phyloP scores from a whole-genome alignment of 345 rosid species.

The Gossypium sturtianum region DNA sequence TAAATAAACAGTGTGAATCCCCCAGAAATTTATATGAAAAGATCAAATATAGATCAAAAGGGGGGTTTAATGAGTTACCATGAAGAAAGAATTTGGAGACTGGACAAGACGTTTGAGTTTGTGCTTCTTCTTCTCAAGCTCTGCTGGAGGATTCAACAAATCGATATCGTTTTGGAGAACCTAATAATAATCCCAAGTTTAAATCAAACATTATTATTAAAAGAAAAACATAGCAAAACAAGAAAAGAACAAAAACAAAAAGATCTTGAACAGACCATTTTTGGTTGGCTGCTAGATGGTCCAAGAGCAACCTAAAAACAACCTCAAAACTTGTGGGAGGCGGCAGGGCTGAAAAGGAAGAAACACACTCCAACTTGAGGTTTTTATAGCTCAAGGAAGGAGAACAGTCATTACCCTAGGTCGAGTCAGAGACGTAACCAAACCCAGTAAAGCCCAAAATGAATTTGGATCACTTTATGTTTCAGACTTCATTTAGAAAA shows the following conservation, averaged over 20 bases:
- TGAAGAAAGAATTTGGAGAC: constrained; percentile 16
- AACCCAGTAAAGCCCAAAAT: neutral
- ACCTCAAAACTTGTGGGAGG: neutral
- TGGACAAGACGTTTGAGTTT: constrained; percentile 15
- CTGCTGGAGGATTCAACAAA: constrained; percentile 14
- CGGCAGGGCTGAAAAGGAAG: neutral
- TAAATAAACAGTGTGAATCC: neutral
- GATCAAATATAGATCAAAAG: neutral
- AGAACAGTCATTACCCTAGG: neutral
- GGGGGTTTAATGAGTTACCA: neutral
- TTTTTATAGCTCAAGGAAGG: neutral
- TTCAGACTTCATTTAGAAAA: too few species aligned
- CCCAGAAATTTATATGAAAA: neutral
- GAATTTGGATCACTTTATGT: too few species aligned
- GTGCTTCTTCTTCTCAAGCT: constrained; percentile 18
- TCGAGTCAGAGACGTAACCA: neutral
- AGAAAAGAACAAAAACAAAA: neutral
- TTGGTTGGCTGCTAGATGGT: neutral
- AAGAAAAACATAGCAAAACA: neutral
- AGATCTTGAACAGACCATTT: neutral
- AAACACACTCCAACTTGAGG: too few species aligned
- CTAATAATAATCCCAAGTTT: neutral
- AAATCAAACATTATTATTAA: neutral
- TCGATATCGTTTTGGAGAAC: constrained; percentile 2
- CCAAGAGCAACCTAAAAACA: neutral